A percentile compares a stretch with the other conserved stretches of the same genome.
Evolutionary conservation across 495 filamentous ascomycete species (phyloP).

Genomic region (Trichoderma gamsii): DNA sequence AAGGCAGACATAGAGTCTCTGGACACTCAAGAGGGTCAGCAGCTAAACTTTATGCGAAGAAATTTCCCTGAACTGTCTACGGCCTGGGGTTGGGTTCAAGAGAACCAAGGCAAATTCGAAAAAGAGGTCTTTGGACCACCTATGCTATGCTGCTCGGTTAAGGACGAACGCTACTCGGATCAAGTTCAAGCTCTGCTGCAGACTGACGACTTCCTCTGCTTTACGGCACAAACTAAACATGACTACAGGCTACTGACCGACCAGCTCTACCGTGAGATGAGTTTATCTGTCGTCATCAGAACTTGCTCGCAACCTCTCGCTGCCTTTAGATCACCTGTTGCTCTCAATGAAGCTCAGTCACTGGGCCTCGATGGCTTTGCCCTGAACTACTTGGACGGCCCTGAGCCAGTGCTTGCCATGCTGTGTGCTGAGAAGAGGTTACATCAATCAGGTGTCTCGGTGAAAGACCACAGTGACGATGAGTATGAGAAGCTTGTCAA

Average conservation of each 20-base stretch:
- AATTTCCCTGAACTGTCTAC: slow-evolving; percentile 54
- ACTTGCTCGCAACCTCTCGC: slow-evolving; percentile 43
- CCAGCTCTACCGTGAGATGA: slow-evolving; percentile 47
- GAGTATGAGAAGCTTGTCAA: slow-evolving; percentile 55
- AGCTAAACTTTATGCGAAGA: slow-evolving; percentile 54
- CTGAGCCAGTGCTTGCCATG: slow-evolving; percentile 80
- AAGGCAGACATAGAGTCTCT: slow-evolving; percentile 51
- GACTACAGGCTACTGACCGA: slow-evolving; percentile 68
- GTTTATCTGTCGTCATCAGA: slow-evolving; percentile 60
- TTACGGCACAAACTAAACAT: slow-evolving; percentile 65
- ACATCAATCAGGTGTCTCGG: slow-evolving; percentile 58
- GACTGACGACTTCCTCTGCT: slow-evolving; percentile 57
- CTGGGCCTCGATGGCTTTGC: slow-evolving; percentile 77
- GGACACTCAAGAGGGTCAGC: slow-evolving; percentile 71
- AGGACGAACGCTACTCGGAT: slow-evolving; percentile 65
- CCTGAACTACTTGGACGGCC: slow-evolving; percentile 69
- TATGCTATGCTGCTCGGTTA: slow-evolving; percentile 73
- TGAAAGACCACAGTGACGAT: slow-evolving; percentile 54
- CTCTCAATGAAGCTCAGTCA: slow-evolving; percentile 43
- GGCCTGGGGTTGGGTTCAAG: slow-evolving; percentile 75
- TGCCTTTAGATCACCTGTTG: slow-evolving; percentile 49
- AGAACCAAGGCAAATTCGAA: slow-evolving; percentile 66
- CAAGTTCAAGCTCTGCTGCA: slow-evolving; percentile 66
- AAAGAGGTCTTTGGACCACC: slow-evolving; percentile 81
- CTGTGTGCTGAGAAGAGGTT: slow-evolving; percentile 64